phyloP scores from a whole-genome alignment of 345 rosid genomes.

The Tarenaya hassleriana region DNA sequence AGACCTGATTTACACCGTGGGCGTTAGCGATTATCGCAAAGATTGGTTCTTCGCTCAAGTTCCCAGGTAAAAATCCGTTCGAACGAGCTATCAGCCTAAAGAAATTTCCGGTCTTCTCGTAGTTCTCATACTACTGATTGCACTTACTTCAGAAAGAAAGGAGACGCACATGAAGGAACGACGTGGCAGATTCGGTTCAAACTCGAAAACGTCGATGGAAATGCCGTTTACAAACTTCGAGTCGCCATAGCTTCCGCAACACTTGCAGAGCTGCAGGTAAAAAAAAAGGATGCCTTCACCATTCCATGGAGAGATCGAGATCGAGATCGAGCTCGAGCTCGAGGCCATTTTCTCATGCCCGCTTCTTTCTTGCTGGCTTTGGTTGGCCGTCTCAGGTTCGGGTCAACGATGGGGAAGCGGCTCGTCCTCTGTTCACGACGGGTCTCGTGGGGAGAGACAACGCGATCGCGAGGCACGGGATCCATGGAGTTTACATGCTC shows the following conservation, averaged over 20 bases:
- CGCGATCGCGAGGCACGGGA: conserved; percentile 82
- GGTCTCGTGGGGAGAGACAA: conserved; percentile 89
- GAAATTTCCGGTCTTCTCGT: no score
- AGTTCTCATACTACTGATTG: no score
- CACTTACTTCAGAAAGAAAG: conserved; percentile 43
- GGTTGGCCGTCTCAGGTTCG: conserved; percentile 43
- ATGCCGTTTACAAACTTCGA: conserved; percentile 48
- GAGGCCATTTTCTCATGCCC: no score
- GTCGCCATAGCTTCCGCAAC: conserved; percentile 83
- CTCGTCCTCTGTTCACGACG: conserved; percentile 64
- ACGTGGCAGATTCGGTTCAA: conserved; percentile 75
- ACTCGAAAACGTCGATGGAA: conserved; percentile 36
- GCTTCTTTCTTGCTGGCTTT: neutral
- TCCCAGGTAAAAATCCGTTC: no score
- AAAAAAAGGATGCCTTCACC: no score
- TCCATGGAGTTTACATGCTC: conserved; percentile 73
- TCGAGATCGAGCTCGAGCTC: no score
- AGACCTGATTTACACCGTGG: conserved; percentile 76
- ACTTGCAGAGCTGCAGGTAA: conserved; percentile 80
- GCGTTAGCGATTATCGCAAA: conserved; percentile 56
- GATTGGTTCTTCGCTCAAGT: conserved; percentile 94
- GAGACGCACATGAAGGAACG: conserved; percentile 37
- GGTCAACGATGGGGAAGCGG: conserved; percentile 49
- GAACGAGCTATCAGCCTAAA: no score
- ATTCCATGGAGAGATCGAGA: no score